phyloP scores from a whole-genome alignment of 2,329 filamentous ascomycete species.

The Phyllosticta ampelicida region DNA sequence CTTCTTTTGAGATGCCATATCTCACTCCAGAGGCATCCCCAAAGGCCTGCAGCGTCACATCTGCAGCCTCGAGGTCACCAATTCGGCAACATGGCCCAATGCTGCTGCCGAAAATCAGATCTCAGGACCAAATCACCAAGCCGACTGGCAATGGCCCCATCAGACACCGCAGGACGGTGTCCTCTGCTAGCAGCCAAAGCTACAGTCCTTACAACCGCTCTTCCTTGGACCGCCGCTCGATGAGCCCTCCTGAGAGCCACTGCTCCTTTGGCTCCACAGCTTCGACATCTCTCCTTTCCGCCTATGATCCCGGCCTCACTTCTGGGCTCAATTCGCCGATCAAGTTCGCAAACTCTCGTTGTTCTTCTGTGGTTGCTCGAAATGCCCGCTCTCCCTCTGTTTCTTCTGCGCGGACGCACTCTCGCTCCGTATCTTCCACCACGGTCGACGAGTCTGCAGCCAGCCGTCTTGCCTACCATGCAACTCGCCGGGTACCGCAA shows the following conservation, averaged over 20 bases:
- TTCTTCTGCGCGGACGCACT: constrained; percentile 28
- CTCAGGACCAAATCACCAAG: constrained; percentile 69
- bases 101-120: constrained; percentile 74
- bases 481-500: constrained; percentile 64
- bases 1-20: constrained; percentile 50
- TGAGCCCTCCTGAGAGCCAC: constrained; percentile 34
- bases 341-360: constrained; percentile 31
- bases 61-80: constrained; percentile 56
- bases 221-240: constrained; percentile 34
- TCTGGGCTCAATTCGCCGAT: constrained; percentile 55
- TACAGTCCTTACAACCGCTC: constrained; percentile 42
- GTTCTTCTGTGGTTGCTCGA: constrained; percentile 23
- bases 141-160: constrained; percentile 42
- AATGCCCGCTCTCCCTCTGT: constrained; percentile 32
- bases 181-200: constrained; percentile 40
- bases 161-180: constrained; percentile 44
- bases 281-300: constrained; percentile 25
- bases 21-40: constrained; percentile 60
- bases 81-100: constrained; percentile 69
- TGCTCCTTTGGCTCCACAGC: constrained; percentile 35
- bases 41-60: constrained; percentile 48
- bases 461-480: constrained; percentile 69
- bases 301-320: constrained; percentile 27
- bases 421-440: constrained; percentile 54
- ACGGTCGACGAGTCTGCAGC: constrained; percentile 56